Evolutionary conservation across 2,329 filamentous ascomycete species (phyloP), one percentile per base, ranked within the genome.

Genomic region (Neocatenulostroma microsporum): DNA sequence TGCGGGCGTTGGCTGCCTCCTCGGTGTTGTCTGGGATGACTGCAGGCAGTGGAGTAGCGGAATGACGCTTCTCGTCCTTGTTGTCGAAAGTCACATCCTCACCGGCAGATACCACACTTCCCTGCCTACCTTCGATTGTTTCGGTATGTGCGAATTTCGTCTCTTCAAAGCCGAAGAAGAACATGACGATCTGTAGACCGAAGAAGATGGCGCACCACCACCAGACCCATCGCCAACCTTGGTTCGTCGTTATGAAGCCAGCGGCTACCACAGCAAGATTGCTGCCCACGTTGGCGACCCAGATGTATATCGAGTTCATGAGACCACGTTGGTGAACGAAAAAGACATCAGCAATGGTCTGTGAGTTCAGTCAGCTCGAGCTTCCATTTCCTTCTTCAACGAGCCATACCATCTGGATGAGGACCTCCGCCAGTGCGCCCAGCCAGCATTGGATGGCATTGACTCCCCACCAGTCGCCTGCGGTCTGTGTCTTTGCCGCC

Each of bases 331-430:
- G 57, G 44, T 68, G 65, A 11, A 68, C 61, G 37, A 66, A 68
- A 47, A 61, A 68, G 11, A 68, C 39, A 40, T 68, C 65, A 2
- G 56, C 61, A 23, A 67, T 61, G 1, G 68, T 73, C n/a, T n/a
- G n/a, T n/a, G n/a, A n/a, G n/a, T n/a, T n/a, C n/a, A n/a, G n/a
- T n/a, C n/a, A n/a, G n/a, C n/a, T n/a, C n/a, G n/a, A n/a, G n/a
- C n/a, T n/a, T n/a, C n/a, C n/a, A n/a, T n/a, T n/a, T n/a, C n/a
- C n/a, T n/a, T n/a, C n/a, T n/a, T n/a, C n/a, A n/a, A n/a, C n/a
- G n/a, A n/a, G n/a, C n/a, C n/a, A n/a, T n/a, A n/a, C n/a, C 48
- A 67, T 69, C 51, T 72, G 70, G 4, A 74, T 68, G 5, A 75
- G 53, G 2, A 70, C 63, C 46, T 74, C 71, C 38, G 66, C 67